Base-by-base conservation (phyloP, 2,329 filamentous ascomycete species). In the Epichloe brachyelytri region DNA sequence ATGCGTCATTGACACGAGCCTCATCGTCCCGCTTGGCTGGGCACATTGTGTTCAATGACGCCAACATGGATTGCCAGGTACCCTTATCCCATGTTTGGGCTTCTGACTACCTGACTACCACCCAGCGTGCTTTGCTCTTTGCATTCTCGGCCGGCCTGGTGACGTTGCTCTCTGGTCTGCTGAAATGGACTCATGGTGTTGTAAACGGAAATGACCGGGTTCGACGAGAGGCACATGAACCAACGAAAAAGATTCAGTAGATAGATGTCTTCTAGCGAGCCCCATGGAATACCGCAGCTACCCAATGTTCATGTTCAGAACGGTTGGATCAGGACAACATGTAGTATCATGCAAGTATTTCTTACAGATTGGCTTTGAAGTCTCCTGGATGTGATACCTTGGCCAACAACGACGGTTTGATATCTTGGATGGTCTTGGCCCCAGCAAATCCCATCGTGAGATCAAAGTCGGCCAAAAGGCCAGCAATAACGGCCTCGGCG, bases 11-110 rank as follows among this genome's bases (percentile, higher is more conserved):
- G 26, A 30, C 26, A 30, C 26, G 26, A 30, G 7, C 26, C 26
- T 30, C 26, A 8, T 30, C 26, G 7, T 30, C 26, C 26, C 26
- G 26, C 26, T 8, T 10, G 26, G 26, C 7, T 30, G 19, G 19
- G 20, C n/a, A 10, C 12, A 43, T 19, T 17, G 8, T 17, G 30
- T 30, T 10, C 40, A 43, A 14, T 43, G 19, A 20, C 19, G 11
- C 40, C 14, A 20, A 43, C 20, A 15, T 15, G 40, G 14, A 12
- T 7, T 4, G 17, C 34, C 49, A 85, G 82, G 73, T 94, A 95
- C 59, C 88, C 89, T 0, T 95, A 96, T 65, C 89, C 90, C 1
- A 76, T 95, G 26, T 91, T 96, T 56, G 82, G 74, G 8, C 63
- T 86, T 43, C 69, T 94, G 41, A 75, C 73, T 47, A 85, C 80